These are phyloP conservation scores for Meredithiella fracta DNA, from an alignment of 2,329 filamentous ascomycete species.

Conservation along the genomic window DNA sequence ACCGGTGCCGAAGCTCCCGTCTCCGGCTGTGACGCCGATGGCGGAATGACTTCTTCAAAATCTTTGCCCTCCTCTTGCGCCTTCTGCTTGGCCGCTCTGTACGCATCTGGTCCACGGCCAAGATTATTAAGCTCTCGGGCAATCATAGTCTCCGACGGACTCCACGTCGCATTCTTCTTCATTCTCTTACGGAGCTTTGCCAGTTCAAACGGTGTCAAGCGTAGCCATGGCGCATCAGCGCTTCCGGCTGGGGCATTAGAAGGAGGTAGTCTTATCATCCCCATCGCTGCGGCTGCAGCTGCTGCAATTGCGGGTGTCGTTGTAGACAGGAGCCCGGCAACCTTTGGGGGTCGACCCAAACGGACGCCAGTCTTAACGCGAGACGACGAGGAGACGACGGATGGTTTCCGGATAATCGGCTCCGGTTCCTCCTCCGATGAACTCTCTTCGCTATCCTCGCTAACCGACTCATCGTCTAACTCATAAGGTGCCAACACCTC, in stretches of 20 bases:
- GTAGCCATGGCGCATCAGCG: slow-evolving; percentile 46
- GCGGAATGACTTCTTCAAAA: slow-evolving; percentile 27
- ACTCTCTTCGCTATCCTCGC: slow-evolving; percentile 30
- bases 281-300: slow-evolving; percentile 27
- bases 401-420: slow-evolving; percentile 22
- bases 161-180: slow-evolving; percentile 85
- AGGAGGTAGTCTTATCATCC: slow-evolving; percentile 39
- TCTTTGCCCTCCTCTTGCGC: slow-evolving; percentile 48
- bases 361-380: slow-evolving; percentile 13
- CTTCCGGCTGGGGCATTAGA: slow-evolving; percentile 42
- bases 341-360: slow-evolving; percentile 17
- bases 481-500: slow-evolving; percentile 51
- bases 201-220: slow-evolving; percentile 47
- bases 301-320: slow-evolving; percentile 22
- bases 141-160: slow-evolving; percentile 73
- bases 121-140: slow-evolving; percentile 57
- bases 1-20: slow-evolving; percentile 22
- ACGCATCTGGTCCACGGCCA: slow-evolving; percentile 49
- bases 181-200: slow-evolving; percentile 62
- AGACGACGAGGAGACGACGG: slow-evolving; percentile 4
- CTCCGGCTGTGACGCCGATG: slow-evolving; percentile 20
- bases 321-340: slow-evolving; percentile 6
- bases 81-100: slow-evolving; percentile 42
- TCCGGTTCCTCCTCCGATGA: slow-evolving; percentile 30
- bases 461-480: slow-evolving; percentile 42